Evolutionary conservation across 2,329 filamentous ascomycete species (phyloP).

Genomic region (Kalmusia sp.): DNA sequence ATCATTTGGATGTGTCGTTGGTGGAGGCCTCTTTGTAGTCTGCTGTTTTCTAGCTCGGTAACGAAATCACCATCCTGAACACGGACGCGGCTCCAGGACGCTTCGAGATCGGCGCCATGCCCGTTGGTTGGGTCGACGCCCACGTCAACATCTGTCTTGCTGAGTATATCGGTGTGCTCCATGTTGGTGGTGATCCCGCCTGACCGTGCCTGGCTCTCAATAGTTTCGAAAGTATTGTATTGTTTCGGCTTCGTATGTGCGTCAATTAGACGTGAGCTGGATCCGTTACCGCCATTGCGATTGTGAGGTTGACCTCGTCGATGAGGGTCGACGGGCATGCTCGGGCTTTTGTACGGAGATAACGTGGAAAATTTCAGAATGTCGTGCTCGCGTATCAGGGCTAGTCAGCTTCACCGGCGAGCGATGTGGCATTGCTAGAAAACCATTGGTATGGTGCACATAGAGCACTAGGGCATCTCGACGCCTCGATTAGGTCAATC

Average conservation of each 20-base stretch:
- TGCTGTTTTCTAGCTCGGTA: slow-evolving; percentile 31
- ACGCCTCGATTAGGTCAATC: background rate
- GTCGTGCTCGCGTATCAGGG: slow-evolving; percentile 12
- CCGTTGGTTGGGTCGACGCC: background rate
- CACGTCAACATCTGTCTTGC: slow-evolving; percentile 7
- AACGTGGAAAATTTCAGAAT: slow-evolving; percentile 7
- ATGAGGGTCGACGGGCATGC: background rate
- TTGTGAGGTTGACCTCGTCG: background rate
- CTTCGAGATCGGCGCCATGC: slow-evolving; percentile 12
- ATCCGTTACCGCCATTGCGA: background rate
- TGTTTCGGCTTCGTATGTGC: background rate
- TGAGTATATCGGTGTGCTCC: background rate
- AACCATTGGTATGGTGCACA: background rate
- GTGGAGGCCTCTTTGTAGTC: slow-evolving; percentile 38
- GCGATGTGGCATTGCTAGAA: background rate
- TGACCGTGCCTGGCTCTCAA: background rate
- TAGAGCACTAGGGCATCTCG: background rate
- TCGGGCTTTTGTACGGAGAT: slow-evolving; percentile 8
- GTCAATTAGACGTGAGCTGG: slow-evolving; percentile 3
- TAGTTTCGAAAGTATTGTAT: slow-evolving; percentile 8
- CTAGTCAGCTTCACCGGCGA: slow-evolving; percentile 3
- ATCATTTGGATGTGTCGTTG: slow-evolving; percentile 64
- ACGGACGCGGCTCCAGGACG: slow-evolving; percentile 3
- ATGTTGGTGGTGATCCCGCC: background rate
- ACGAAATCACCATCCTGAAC: slow-evolving; percentile 27